Evolutionary conservation across 2,329 filamentous ascomycete species (phyloP), one percentile per base, ranked within the genome.

Genomic region (Exserohilum rostratum): DNA sequence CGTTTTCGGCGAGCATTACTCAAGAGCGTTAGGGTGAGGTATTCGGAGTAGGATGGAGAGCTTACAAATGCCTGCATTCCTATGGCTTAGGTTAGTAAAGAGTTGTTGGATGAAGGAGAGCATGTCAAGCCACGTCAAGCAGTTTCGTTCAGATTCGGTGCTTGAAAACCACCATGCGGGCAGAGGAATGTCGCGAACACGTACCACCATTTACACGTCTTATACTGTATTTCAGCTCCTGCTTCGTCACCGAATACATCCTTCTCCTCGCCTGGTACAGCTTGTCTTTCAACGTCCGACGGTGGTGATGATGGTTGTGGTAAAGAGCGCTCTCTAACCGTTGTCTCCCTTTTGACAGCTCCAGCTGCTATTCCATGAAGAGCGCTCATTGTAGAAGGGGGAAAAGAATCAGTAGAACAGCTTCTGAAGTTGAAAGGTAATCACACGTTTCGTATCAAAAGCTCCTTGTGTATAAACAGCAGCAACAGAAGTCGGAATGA

Each of bases 1-100:
- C 80, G 11, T 82, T 85, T 64, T 85, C 83, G n/a, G 83, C 83
- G 33, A 85, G 78, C 80, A 85, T 85, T 54, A 85, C 78, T 74
- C 18, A 42, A 3, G 18, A 10, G 5, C 18, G 2, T 22, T 7
- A 49, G 22, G 38, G 31, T 38, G 13, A 3, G 11, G 4, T 29
- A 12, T 9, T 3, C 2, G 5, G 31, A 11, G 15, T 5, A n/a
- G 3, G 29, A 17, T n/a, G n/a, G 15, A 15, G 6, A 15, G n/a
- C 50, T 53, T 31, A 50, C 46, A n/a, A 9, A 30, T 46, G 7
- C 52, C 46, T 17, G 34, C 30, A 10, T 55, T 31, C 52, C 40
- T 55, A 20, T 17, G 17, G 43, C 1, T 35, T 5, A 33, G 13
- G 20, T 38, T 35, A 42, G 27, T 17, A 15, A 17, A 6, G 11